Base-by-base conservation (phyloP, 805 yeast species). In the Hanseniaspora vineae region DNA sequence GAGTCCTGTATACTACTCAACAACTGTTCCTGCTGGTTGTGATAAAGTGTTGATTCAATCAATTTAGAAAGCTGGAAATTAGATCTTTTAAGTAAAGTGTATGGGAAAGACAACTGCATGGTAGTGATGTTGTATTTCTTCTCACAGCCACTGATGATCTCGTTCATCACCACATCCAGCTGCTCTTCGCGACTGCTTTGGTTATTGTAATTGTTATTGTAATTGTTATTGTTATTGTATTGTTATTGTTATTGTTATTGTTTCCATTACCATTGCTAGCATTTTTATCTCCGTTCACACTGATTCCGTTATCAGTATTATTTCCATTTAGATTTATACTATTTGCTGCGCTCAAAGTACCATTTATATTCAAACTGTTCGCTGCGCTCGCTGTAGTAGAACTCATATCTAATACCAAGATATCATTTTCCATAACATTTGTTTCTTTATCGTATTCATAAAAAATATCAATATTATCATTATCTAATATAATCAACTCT, bases 31-130 rank as follows among this genome's bases (percentile, higher is more conserved):
- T 49, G 52, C 23, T 50, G 50, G 15, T 48, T 44, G 39, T 42
- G 40, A 20, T 49, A 47, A 15, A 56, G 52, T 1, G 62, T 55
- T 31, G 55, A 53, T 10, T 37, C 40, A 12, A 60, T 44, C 39
- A 63, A 47, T 32, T 58, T 62, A 20, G 51, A 53, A 45, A 63
- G 60, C 39, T 53, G 55, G 44, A 56, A 57, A 14, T 56, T 55
- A 1, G 64, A 59, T 42, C 67, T 60, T 47, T 54, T 58, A 29
- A 63, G 50, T 35, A 63, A 46, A 1, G 67, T 63, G 17, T 60
- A 58, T 5, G 67, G 67, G 39, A 61, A 55, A 18, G 57, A 56
- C 20, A 62, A 46, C 49, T 62, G 64, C 17, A 60, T 51, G 33
- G 52, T 37, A 4, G 40, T 37, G 12, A 37, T 10, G 19, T 17